Evolutionary conservation across 2,329 filamentous ascomycete genomes (phyloP), one percentile per base, ranked within the genome.

Genomic region (Drechslerella dactyloides): DNA sequence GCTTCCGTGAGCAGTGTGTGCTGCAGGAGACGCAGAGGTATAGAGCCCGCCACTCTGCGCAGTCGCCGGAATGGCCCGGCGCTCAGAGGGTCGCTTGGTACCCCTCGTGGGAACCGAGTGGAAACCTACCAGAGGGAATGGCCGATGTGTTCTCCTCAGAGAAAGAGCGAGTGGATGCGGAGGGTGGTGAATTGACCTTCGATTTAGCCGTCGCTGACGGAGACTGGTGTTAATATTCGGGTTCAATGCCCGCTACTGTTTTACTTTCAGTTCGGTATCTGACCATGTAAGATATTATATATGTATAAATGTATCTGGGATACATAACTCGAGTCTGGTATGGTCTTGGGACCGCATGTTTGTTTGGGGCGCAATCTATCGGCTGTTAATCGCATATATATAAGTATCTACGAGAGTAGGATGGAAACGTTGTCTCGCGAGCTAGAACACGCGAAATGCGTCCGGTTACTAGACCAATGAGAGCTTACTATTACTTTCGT

Each of bases 81-180:
- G 68, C 68, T 13, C 68, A 72, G 21, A 72, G 50, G 10, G 68
- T 72, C n/a, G 42, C 56, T n/a, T 72, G 68, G 68, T 72, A 72
- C 53, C 68, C 68, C 2, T 65, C 68, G 2, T 72, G 68, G 68
- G 68, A 72, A n/a, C 68, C 60, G 5, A 65, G 52, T 1, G 55
- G 42, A 15, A 72, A 72, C 30, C 7, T 72, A 8, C 30, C 54
- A 13, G 68, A 72, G 13, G 55, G 42, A 15, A 55, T 65, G 33
- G 42, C 60, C 6, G 68, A 72, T 13, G 46, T 13, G 33, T 60
- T 72, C 23, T 72, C 68, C 3, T 42, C 17, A 19, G 68, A 72
- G 24, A 72, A 54, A 19, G 60, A 65, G 35, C 64, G 55, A 21
- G 17, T 64, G 19, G 52, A 42, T n/a, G 50, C 48, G 1, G 33